A percentile compares a stretch with the other conserved stretches of the same genome.
Evolutionary conservation across 306 rosid genomes (phyloP).

Genomic region (Rubus parviflorus): DNA sequence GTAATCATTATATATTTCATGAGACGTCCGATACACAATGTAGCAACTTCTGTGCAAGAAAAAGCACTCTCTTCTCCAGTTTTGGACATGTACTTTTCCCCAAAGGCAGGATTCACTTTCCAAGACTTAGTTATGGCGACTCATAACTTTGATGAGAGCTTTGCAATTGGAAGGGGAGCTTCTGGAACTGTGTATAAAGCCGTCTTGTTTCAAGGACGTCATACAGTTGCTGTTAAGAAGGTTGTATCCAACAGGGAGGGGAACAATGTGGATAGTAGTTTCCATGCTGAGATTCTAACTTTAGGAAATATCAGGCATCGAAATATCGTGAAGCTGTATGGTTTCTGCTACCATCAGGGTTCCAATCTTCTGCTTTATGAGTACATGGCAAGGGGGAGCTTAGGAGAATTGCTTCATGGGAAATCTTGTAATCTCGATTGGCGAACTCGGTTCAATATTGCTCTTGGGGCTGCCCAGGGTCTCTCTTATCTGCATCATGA

Average conservation of each 20-base stretch:
- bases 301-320: conserved; percentile 75
- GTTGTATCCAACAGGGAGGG: conserved; percentile 73
- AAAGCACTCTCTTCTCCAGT: conserved; percentile 41
- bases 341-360: conserved; percentile 72
- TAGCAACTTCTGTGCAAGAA: conserved; percentile 37
- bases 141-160: conserved; percentile 58
- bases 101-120: conserved; percentile 67
- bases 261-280: conserved; percentile 63
- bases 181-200: conserved; percentile 89
- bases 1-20: conserved; percentile 50
- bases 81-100: conserved; percentile 67
- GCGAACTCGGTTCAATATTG: conserved; percentile 72
- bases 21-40: conserved; percentile 46
- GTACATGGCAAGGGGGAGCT: conserved; percentile 85
- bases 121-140: conserved; percentile 76
- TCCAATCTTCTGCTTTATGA: conserved; percentile 77
- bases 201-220: conserved; percentile 48
- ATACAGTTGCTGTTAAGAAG: conserved; percentile 75
- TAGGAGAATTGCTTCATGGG: conserved; percentile 77
- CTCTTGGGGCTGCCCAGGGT: conserved; percentile 87
- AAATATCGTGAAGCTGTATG: conserved; percentile 73
- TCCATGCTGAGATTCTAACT: conserved; percentile 73
- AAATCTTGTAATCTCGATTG: conserved; percentile 55
- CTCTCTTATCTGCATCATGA: conserved; percentile 89
- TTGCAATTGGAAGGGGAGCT: conserved; percentile 74